Evolutionary conservation across 768 basidiomycete genomes (phyloP).

Genomic region (Daedalea quercina): DNA sequence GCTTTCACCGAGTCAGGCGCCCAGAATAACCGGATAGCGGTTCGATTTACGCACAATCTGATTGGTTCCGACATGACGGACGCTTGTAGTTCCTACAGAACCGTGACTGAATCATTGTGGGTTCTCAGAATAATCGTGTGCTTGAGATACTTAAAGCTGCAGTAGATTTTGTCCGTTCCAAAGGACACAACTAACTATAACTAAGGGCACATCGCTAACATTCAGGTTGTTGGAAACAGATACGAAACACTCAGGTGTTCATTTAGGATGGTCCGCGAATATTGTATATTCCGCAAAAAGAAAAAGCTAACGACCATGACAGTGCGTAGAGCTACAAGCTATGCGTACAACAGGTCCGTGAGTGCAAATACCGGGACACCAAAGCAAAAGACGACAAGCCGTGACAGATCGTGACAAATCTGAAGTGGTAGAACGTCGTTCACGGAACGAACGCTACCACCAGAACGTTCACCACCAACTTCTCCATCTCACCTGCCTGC

Average conservation of each 20-base stretch:
- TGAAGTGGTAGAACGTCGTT: neutral
- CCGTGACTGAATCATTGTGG: too few species aligned
- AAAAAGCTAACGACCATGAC: neutral
- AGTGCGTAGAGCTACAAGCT: constrained; percentile 2
- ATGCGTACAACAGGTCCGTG: constrained; percentile 2
- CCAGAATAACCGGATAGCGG: neutral
- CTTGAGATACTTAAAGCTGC: too few species aligned
- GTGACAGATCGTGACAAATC: neutral
- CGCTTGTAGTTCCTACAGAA: neutral
- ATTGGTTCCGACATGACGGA: neutral
- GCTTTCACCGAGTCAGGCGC: constrained; percentile 16
- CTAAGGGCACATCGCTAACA: too few species aligned
- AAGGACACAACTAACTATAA: too few species aligned
- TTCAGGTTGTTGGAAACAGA: too few species aligned
- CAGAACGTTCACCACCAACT: constrained; percentile 69
- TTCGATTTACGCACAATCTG: neutral
- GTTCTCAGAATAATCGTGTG: too few species aligned
- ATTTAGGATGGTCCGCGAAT: neutral
- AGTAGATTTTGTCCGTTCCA: too few species aligned
- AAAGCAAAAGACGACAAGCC: neutral
- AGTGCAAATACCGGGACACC: neutral
- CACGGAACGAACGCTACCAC: constrained; percentile 64
- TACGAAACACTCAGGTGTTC: too few species aligned
- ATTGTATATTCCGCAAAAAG: neutral
- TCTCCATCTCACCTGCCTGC: constrained; percentile 54